Evolutionary conservation across 352 stramenopile genomes (phyloP).

Genomic region (Phytophthora boehmeriae): DNA sequence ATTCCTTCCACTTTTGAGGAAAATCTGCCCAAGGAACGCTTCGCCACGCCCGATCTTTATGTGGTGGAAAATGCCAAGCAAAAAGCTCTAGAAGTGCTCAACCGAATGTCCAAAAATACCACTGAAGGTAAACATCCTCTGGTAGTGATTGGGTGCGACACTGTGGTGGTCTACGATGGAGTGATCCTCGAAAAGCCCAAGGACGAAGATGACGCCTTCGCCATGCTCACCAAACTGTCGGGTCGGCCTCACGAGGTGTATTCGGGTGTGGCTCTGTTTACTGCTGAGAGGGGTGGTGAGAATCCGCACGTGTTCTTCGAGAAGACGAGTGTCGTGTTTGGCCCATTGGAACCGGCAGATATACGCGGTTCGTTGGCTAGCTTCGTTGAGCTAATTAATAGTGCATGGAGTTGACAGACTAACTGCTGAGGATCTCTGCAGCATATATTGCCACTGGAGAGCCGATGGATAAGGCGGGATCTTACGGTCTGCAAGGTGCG

Average conservation of each 20-base stretch:
- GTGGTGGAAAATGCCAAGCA: conserved; percentile 81
- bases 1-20: conserved; percentile 86
- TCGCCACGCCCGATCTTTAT: conserved; percentile 70
- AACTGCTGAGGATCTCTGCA: conserved; percentile 16
- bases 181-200: conserved; percentile 91
- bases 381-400: neutral
- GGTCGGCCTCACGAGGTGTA: conserved; percentile 83
- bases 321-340: conserved; percentile 67
- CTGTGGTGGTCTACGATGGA: conserved; percentile 85
- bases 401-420: conserved; percentile 1
- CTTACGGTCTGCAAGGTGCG: conserved; percentile 90
- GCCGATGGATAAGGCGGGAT: conserved; percentile 93
- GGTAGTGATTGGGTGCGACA: conserved; percentile 89
- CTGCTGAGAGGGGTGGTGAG: conserved; percentile 39
- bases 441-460: conserved; percentile 90
- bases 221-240: conserved; percentile 81
- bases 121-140: conserved; percentile 13
- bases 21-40: conserved; percentile 75
- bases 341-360: conserved; percentile 53
- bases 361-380: conserved; percentile 51
- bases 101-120: conserved; percentile 34
- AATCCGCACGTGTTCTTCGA: conserved; percentile 77
- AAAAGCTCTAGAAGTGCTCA: conserved; percentile 79
- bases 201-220: conserved; percentile 80
- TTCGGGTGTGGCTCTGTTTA: conserved; percentile 86